Evolutionary conservation across 2,329 filamentous ascomycete species (phyloP).

Genomic region (Stachybotrys chlorohalonatus): DNA sequence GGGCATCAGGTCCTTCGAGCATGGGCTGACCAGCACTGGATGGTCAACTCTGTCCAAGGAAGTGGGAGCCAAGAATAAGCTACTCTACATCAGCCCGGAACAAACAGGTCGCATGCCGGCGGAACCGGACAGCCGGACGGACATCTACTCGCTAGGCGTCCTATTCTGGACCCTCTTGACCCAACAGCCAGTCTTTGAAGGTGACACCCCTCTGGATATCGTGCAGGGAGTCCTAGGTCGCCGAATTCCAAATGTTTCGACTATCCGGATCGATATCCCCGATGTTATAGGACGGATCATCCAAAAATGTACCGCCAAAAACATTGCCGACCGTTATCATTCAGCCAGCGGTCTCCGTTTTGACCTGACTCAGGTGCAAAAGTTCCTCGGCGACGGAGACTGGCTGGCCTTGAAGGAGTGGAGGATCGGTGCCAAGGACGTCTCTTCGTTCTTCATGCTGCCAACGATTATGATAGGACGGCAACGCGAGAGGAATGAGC

Average conservation of each 20-base stretch:
- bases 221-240: conserved; percentile 81
- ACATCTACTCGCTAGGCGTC: conserved; percentile 87
- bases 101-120: conserved; percentile 90
- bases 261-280: conserved; percentile 72
- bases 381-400: conserved; percentile 68
- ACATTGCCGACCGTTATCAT: conserved; percentile 79
- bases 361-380: conserved; percentile 67
- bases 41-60: conserved; percentile 81
- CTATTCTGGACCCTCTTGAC: conserved; percentile 82
- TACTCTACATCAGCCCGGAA: conserved; percentile 88
- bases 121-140: conserved; percentile 83
- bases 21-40: conserved; percentile 74
- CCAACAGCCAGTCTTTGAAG: conserved; percentile 71
- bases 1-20: conserved; percentile 80
- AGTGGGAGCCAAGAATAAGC: conserved; percentile 76
- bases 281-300: conserved; percentile 76
- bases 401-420: conserved; percentile 61
- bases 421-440: conserved; percentile 71
- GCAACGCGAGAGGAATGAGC: conserved; percentile 57
- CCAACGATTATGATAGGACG: conserved; percentile 76
- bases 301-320: conserved; percentile 86
- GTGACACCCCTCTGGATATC: conserved; percentile 74
- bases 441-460: conserved; percentile 86
- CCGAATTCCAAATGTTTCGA: conserved; percentile 67
- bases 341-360: conserved; percentile 79